Evolutionary conservation across 371 early-diverging fungal genomes (phyloP).

Genomic region (Catenaria anguillulae): DNA sequence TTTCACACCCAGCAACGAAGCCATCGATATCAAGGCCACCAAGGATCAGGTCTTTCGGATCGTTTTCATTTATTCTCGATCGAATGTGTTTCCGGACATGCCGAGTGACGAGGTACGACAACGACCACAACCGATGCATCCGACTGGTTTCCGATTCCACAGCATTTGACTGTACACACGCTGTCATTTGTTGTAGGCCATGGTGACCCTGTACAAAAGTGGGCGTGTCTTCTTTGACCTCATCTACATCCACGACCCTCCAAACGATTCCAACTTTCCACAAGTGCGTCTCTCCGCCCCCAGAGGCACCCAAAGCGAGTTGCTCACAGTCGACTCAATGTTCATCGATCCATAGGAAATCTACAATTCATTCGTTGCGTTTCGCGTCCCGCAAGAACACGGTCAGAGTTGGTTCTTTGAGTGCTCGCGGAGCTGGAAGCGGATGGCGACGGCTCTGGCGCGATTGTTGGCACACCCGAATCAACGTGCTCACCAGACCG

Average conservation of each 20-base stretch:
- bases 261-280: slow-evolving; percentile 14
- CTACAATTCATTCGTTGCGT: slow-evolving; percentile 22
- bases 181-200: slow-evolving; percentile 7
- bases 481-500: slow-evolving; percentile 12
- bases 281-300: no score
- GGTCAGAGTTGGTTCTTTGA: slow-evolving; percentile 18
- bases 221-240: slow-evolving; percentile 17
- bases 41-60: slow-evolving; percentile 15
- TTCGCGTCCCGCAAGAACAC: slow-evolving; percentile 17
- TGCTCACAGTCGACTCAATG: not conserved
- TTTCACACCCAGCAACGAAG: not conserved
- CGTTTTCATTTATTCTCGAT: slow-evolving; percentile 26
- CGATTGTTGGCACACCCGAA: slow-evolving; percentile 19
- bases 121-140: no score
- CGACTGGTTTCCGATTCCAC: no score
- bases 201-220: slow-evolving; percentile 9
- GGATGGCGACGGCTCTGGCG: slow-evolving; percentile 16
- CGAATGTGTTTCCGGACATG: slow-evolving; percentile 16
- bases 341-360: not conserved
- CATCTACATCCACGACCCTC: slow-evolving; percentile 26
- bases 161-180: not conserved
- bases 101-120: slow-evolving; percentile 15
- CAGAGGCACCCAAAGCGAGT: no score
- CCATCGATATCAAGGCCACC: slow-evolving; percentile 2
- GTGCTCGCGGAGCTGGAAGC: slow-evolving; percentile 16